phyloP scores from a whole-genome alignment of 116 monocot species.

The Posidonia oceanica region DNA sequence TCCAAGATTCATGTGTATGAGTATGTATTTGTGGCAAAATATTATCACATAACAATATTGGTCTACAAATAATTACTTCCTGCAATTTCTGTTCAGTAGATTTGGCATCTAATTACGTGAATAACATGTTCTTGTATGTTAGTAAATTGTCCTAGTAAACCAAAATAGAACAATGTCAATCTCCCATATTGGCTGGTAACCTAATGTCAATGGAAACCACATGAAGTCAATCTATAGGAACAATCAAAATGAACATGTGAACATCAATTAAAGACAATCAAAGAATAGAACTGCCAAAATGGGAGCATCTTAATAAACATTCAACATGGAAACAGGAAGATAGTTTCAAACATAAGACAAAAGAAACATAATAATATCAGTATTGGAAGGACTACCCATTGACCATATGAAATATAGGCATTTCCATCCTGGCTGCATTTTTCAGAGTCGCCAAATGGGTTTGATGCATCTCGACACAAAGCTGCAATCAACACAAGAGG shows the following conservation, averaged over 20 bases:
- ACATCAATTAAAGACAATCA: not conserved
- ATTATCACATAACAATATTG: no score
- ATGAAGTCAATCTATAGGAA: not conserved
- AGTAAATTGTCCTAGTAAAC: no score
- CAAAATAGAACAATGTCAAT: no score
- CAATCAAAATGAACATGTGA: not conserved
- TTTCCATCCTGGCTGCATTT: slow-evolving; percentile 85
- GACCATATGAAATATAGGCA: slow-evolving; percentile 95
- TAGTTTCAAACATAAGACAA: not conserved
- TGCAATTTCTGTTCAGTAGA: no score
- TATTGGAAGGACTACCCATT: slow-evolving; percentile 58
- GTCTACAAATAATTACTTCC: no score
- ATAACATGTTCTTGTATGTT: no score
- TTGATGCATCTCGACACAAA: slow-evolving; percentile 77
- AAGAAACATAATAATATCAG: not conserved
- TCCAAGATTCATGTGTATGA: no score
- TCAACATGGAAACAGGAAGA: not conserved
- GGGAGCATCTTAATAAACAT: not conserved
- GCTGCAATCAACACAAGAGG: slow-evolving; percentile 93
- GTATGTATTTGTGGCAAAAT: no score
- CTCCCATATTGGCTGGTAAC: no score
- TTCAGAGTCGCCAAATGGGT: slow-evolving; percentile 77
- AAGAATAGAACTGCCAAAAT: not conserved
- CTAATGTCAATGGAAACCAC: not conserved
- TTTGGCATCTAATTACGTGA: no score